Conservation (phyloP, 176 grass and related monocot species). For the Oryza glaberrima region DNA sequence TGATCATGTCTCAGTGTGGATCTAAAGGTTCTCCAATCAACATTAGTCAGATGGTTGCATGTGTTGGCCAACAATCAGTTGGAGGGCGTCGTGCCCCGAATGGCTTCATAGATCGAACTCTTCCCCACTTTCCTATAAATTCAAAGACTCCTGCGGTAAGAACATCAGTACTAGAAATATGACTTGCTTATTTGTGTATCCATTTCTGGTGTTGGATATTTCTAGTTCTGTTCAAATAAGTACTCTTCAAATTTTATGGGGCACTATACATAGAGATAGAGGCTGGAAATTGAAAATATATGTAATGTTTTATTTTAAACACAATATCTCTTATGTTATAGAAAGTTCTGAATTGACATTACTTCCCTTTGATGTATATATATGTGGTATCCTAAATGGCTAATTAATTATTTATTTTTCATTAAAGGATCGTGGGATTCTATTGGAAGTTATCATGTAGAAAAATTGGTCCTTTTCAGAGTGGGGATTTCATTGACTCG, state of each 20-base stretch:
- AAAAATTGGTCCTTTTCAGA: background rate
- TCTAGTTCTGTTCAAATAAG: background rate
- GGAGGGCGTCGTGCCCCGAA: slow-evolving; percentile 89
- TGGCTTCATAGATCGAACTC: slow-evolving; percentile 90
- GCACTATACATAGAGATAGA: background rate
- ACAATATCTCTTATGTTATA: background rate
- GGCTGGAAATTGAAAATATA: slow-evolving; percentile 16
- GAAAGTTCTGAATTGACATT: background rate
- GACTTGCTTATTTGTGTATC: slow-evolving; percentile 42
- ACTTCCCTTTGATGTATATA: background rate
- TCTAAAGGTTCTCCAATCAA: slow-evolving; percentile 99
- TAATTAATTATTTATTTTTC: slow-evolving; percentile 34
- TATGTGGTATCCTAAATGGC: slow-evolving; percentile 19
- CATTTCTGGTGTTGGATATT: slow-evolving; percentile 15
- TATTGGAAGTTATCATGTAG: slow-evolving; percentile 21
- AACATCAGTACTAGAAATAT: slow-evolving; percentile 36
- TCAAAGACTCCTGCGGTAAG: slow-evolving; percentile 93
- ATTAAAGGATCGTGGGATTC: slow-evolving; percentile 10
- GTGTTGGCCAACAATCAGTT: slow-evolving; percentile 98
- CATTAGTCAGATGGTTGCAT: slow-evolving; percentile 98
- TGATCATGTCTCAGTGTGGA: slow-evolving; percentile 99
- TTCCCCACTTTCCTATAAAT: slow-evolving; percentile 97
- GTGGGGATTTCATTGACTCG: background rate
- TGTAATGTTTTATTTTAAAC: background rate
- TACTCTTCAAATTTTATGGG: slow-evolving; percentile 15